Evolutionary conservation across 2,329 filamentous ascomycete species (phyloP).

Genomic region (Bipolaris zeicola): DNA sequence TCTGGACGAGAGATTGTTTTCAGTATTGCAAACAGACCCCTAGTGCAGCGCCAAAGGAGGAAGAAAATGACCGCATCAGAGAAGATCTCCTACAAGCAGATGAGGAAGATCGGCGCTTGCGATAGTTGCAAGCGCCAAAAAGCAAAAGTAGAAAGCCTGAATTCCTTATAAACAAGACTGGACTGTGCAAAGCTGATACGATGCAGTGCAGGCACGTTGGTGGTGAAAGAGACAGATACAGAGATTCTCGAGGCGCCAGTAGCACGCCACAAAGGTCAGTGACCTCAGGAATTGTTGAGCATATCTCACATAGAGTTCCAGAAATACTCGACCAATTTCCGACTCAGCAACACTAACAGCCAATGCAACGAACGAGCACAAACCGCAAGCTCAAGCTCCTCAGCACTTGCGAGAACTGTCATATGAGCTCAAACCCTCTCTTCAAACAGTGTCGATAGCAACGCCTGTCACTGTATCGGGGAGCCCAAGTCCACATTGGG

Average conservation of each 20-base stretch:
- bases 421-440: not conserved
- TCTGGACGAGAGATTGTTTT: conserved; percentile 33
- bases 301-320: not conserved
- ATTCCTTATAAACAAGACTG: not conserved
- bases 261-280: conserved; percentile 7
- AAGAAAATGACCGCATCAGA: conserved; percentile 37
- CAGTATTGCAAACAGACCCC: conserved; percentile 26
- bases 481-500: not conserved
- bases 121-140: conserved; percentile 33
- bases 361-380: not conserved
- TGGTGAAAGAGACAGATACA: not conserved
- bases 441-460: not conserved
- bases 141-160: conserved; percentile 26
- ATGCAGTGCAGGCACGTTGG: conserved; percentile 5
- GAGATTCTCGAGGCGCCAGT: not conserved
- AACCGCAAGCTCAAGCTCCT: not conserved
- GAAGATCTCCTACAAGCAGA: conserved; percentile 31
- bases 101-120: conserved; percentile 36
- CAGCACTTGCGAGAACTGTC: not conserved
- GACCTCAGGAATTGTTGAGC: not conserved
- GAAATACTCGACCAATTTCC: not conserved
- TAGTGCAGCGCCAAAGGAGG: conserved; percentile 31
- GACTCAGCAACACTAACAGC: not conserved
- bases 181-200: not conserved
- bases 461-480: not conserved